These are phyloP conservation scores for Arabidopsis arenosa DNA, from an alignment of 345 rosid genomes.

Conservation along the genomic window DNA sequence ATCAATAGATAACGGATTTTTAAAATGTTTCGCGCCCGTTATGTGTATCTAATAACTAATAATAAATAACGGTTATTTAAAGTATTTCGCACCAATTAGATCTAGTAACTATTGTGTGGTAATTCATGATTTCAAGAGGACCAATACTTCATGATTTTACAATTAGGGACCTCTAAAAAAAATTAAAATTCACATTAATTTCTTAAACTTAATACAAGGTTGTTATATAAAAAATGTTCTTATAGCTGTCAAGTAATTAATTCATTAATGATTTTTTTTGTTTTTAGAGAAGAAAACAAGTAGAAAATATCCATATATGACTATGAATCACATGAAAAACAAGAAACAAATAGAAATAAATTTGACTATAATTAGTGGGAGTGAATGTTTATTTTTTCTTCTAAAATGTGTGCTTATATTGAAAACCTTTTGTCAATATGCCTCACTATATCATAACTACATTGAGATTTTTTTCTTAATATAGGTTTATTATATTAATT, in stretches of 20 bases:
- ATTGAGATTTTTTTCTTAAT: neutral
- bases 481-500: neutral
- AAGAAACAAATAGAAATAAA: neutral
- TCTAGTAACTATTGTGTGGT: neutral
- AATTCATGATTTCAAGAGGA: neutral
- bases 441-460: neutral
- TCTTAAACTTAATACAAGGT: neutral
- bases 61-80: neutral
- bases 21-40: neutral
- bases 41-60: neutral
- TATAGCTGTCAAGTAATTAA: neutral
- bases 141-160: too few species aligned
- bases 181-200: too few species aligned
- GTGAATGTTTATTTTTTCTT: neutral
- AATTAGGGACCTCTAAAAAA: too few species aligned
- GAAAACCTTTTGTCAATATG: neutral
- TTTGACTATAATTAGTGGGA: neutral
- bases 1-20: neutral
- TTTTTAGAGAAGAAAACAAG: neutral
- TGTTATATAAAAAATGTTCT: too few species aligned
- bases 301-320: neutral
- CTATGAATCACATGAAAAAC: neutral
- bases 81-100: neutral
- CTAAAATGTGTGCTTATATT: neutral
- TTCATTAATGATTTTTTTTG: neutral